Base-by-base conservation (phyloP, 768 basidiomycete genomes). In the Suillus fuscotomentosus region DNA sequence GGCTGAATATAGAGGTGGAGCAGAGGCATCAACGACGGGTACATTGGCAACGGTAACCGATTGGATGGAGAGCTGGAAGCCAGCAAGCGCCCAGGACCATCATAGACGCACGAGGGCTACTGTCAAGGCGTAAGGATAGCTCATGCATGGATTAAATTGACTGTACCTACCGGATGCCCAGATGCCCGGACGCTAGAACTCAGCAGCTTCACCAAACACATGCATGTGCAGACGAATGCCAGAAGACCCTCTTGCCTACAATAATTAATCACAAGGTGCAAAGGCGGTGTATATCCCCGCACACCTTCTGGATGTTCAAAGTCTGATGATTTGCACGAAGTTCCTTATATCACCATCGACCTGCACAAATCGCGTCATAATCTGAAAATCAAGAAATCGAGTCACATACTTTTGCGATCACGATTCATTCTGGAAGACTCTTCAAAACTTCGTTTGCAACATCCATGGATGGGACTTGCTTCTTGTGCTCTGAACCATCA, bases 141-240 rank as follows among this genome's bases (percentile, higher is more conserved):
- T 36, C 36, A 10, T 36, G 36, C 36, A 36, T 8, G 36, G 36
- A 36, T 36, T 36, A 36, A 36, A 36, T 36, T 36, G 36, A 36
- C 36, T 36, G 36, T 36, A 36, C 36, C 6, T 36, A 36, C 36
- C 5, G 36, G 36, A 36, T 36, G 36, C 36, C 36, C 5, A 24
- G 24, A 24, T 24, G 24, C 24, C 24, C 24, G 9, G 36, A 36
- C 5, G 36, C 36, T 36, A 36, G 36, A 36, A 36, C 78, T 99
- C 97, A 47, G 95, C 88, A 61, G 97, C 92, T 78, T 99, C 97
- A 51, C 97, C 97, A 17, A 99, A 85, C 63, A 98, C 3, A 27
- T 27, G 27, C 95, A 78, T 99, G 97, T 0, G 97, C 97, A 31
- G 96, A 97, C 20, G 97, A 99, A 76, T 99, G 97, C 97, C 97